Base-by-base conservation (phyloP, 306 rosid species). In the Trichosanthes cucumerina region DNA sequence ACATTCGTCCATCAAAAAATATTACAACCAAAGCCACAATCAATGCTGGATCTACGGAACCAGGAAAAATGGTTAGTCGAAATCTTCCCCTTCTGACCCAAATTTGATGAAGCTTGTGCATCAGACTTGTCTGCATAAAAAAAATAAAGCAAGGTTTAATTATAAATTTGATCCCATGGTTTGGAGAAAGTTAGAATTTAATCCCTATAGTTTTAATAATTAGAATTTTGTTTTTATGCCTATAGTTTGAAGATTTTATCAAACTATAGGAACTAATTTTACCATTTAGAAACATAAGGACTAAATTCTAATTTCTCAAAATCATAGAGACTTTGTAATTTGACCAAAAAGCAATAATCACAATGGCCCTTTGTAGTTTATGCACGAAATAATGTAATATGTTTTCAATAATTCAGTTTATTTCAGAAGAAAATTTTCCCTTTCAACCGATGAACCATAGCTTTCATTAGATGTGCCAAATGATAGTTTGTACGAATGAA, bases 101-200 rank as follows among this genome's bases (percentile, higher is more conserved):
- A 81, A 88, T 65, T 87, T 91, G 90, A 80, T 84, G 83, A 82
- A 93, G 91, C 85, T 91, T 91, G 85, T 93, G 82, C 98, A 91
- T 90, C 78, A 91, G 90, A 86, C 95, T 90, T 80, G 91, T 87
- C 97, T 93, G 98, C 95, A 86, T 7, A 23, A 84, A 80, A 70
- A 43, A n/a, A n/a, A n/a, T n/a, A n/a, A n/a, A n/a, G n/a, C n/a
- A n/a, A n/a, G n/a, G n/a, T n/a, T n/a, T n/a, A n/a, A n/a, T n/a
- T n/a, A n/a, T n/a, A n/a, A n/a, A n/a, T n/a, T n/a, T n/a, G n/a
- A n/a, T n/a, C n/a, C n/a, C n/a, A n/a, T n/a, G n/a, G n/a, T n/a
- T n/a, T n/a, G n/a, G n/a, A n/a, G n/a, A n/a, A n/a, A n/a, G n/a
- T n/a, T n/a, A n/a, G n/a, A n/a, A n/a, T n/a, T n/a, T n/a, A n/a